phyloP scores from a whole-genome alignment of 305 asterid genomes.

The Fraxinus sp. region DNA sequence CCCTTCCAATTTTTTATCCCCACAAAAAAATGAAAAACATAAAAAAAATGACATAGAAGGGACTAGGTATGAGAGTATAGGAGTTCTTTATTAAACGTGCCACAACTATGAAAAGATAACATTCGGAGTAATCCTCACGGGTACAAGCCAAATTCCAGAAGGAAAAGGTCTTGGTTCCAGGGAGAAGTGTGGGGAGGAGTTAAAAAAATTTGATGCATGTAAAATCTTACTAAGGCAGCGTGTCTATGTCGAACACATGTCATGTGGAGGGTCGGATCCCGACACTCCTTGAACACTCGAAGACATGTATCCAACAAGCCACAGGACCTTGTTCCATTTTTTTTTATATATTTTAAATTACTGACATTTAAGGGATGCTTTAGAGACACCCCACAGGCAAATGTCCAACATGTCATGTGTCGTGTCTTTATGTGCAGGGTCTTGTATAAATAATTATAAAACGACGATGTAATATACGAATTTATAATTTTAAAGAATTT shows the following conservation, averaged over 20 bases:
- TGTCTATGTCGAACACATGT: not conserved
- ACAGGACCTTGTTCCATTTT: not conserved
- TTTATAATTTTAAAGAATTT: not conserved
- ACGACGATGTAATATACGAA: not conserved
- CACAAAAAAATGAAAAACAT: not conserved
- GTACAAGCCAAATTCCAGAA: not conserved
- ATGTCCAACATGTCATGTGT: not conserved
- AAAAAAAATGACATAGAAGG: not conserved
- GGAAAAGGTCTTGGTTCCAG: not conserved
- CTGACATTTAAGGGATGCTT: not conserved
- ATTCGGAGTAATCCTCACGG: not conserved
- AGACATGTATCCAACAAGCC: not conserved
- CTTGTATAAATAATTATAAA: not conserved
- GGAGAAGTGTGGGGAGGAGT: not conserved
- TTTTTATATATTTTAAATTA: too few species aligned
- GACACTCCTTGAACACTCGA: not conserved
- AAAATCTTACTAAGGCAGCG: not conserved
- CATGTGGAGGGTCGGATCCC: not conserved
- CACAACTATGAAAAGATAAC: not conserved
- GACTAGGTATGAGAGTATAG: not conserved
- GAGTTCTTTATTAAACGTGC: not conserved
- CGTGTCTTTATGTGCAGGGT: not conserved
- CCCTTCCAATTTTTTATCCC: not conserved
- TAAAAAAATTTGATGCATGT: not conserved
- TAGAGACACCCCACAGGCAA: not conserved